Conservation (phyloP, 2,329 filamentous ascomycete genomes). For the Fusarium albosuccineum region DNA sequence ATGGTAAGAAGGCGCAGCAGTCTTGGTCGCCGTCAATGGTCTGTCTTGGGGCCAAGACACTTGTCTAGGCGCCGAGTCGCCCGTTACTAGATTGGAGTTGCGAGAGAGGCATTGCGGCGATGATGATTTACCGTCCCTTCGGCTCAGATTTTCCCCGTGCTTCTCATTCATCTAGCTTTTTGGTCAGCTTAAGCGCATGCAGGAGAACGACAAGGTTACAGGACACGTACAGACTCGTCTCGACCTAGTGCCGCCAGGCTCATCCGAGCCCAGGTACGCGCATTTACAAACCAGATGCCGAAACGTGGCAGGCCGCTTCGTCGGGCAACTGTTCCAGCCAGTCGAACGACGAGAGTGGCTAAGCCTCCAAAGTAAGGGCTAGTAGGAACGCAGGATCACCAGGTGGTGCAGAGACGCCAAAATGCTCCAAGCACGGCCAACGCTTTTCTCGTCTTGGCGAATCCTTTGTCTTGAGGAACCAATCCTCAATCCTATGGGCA, state of each 20-base stretch:
- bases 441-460: too few species aligned
- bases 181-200: not conserved
- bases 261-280: too few species aligned
- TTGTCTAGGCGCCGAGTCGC: slow-evolving; percentile 29
- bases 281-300: not conserved
- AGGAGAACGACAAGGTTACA: not conserved
- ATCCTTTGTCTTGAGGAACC: too few species aligned
- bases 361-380: too few species aligned
- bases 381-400: too few species aligned
- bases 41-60: slow-evolving; percentile 28
- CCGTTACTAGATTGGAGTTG: slow-evolving; percentile 18
- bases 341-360: not conserved
- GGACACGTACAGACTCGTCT: slow-evolving; percentile 1
- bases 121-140: not conserved
- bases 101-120: not conserved
- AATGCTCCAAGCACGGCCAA: too few species aligned
- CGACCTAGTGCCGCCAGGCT: too few species aligned
- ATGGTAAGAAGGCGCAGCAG: slow-evolving; percentile 24
- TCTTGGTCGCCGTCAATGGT: slow-evolving; percentile 13
- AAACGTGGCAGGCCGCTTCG: slow-evolving; percentile 15
- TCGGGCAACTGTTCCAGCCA: not conserved
- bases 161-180: too few species aligned
- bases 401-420: too few species aligned
- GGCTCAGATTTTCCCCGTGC: not conserved
- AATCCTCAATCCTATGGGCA: too few species aligned